Evolutionary conservation across 169 alveolate species (phyloP).

Genomic region (Plasmodium malariae): DNA sequence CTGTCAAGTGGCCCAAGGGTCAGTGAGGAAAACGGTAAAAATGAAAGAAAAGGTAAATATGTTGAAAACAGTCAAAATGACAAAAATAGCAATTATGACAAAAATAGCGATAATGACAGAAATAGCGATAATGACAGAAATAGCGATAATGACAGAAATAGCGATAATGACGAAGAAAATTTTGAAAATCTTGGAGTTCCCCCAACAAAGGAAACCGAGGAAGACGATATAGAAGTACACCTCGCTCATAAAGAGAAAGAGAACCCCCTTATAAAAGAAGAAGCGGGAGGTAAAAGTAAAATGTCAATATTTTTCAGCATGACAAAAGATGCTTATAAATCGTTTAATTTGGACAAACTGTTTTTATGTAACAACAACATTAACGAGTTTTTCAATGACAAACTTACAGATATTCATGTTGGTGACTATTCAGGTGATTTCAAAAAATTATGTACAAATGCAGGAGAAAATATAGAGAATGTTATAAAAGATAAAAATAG

Average conservation of each 20-base stretch:
- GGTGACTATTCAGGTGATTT: background rate
- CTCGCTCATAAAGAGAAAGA: background rate
- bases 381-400: conserved; percentile 9
- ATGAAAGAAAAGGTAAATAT: background rate
- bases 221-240: background rate
- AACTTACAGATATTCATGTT: background rate
- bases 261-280: conserved; percentile 3
- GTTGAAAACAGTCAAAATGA: background rate
- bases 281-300: background rate
- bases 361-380: conserved; percentile 14
- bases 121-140: background rate
- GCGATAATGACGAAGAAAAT: background rate
- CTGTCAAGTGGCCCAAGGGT: conserved; percentile 15
- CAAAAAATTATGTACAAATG: background rate
- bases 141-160: background rate
- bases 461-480: background rate
- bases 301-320: conserved; percentile 14
- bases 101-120: background rate
- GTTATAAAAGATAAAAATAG: background rate
- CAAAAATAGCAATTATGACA: conserved; percentile 7
- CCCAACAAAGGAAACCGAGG: background rate
- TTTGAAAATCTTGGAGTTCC: background rate
- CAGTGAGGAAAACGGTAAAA: background rate
- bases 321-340: conserved; percentile 38
- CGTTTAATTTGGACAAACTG: conserved; percentile 25